Evolutionary conservation across 345 rosid genomes (phyloP).

Genomic region (Citrus sp.): DNA sequence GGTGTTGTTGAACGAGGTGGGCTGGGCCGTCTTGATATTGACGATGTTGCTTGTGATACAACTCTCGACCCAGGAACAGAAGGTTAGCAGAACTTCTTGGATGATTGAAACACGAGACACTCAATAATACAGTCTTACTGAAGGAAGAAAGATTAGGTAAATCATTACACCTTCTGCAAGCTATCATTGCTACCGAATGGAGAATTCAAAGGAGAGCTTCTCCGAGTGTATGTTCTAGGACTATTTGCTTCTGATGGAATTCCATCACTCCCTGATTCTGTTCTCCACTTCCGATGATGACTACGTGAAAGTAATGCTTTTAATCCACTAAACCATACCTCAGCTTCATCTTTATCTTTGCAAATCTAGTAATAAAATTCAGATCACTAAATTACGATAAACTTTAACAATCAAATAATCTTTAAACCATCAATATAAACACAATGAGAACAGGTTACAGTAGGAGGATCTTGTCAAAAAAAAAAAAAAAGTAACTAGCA

Average conservation of each 20-base stretch:
- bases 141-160: constrained; percentile 3
- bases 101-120: constrained; percentile 74
- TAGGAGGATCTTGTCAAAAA: constrained; percentile 11
- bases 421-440: neutral
- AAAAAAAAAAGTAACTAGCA: constrained; percentile 7
- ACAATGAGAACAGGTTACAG: neutral
- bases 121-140: constrained; percentile 8
- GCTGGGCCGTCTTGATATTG: constrained; percentile 86
- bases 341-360: constrained; percentile 81
- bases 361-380: constrained; percentile 45
- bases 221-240: constrained; percentile 81
- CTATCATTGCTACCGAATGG: constrained; percentile 88
- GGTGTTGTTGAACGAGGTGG: constrained; percentile 99
- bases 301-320: constrained; percentile 66
- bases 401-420: constrained; percentile 3
- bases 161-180: constrained; percentile 62
- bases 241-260: constrained; percentile 76
- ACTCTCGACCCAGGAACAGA: constrained; percentile 99
- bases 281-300: constrained; percentile 54
- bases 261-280: constrained; percentile 71
- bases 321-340: constrained; percentile 81
- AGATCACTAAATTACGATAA: constrained; percentile 4
- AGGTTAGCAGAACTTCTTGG: constrained; percentile 91
- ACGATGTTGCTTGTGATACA: constrained; percentile 96
- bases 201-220: constrained; percentile 86